Conservation (phyloP, 2,329 filamentous ascomycete genomes). For the Colletotrichum sp. region DNA sequence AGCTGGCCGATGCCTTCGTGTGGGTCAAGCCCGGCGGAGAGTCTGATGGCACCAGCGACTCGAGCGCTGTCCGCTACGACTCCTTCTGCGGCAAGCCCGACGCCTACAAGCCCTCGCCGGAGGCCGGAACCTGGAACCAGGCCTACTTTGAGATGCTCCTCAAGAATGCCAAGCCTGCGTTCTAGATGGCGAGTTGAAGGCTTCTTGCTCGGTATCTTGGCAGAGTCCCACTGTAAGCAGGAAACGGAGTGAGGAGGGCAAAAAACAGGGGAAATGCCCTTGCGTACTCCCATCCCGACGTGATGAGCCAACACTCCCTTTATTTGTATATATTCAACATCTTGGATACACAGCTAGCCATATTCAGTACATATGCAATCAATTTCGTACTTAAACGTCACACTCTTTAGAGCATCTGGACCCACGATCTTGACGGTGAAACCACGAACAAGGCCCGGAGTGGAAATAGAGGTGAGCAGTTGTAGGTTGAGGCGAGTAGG, state of each 20-base stretch:
- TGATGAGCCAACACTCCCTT: neutral
- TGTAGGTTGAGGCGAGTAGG: neutral
- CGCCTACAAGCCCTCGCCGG: constrained; percentile 54
- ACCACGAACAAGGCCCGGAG: neutral
- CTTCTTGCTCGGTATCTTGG: neutral
- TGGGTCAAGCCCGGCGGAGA: constrained; percentile 70
- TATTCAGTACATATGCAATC: neutral
- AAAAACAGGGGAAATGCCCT: neutral
- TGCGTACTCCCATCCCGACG: neutral
- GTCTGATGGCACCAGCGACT: constrained; percentile 48
- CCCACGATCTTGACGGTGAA: neutral
- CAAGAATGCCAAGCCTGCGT: constrained; percentile 22
- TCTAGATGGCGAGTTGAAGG: neutral
- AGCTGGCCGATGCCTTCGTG: constrained; percentile 66
- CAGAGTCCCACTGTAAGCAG: neutral
- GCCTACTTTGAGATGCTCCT: constrained; percentile 29
- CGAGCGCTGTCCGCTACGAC: constrained; percentile 37
- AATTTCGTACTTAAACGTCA: neutral
- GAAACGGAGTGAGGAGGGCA: neutral
- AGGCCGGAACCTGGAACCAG: constrained; percentile 53
- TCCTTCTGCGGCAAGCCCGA: constrained; percentile 42
- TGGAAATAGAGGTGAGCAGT: neutral
- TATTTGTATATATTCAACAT: neutral
- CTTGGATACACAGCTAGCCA: neutral
- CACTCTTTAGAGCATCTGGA: neutral